phyloP scores from a whole-genome alignment of 73 alveolate genomes.

The Stentor coeruleus region DNA sequence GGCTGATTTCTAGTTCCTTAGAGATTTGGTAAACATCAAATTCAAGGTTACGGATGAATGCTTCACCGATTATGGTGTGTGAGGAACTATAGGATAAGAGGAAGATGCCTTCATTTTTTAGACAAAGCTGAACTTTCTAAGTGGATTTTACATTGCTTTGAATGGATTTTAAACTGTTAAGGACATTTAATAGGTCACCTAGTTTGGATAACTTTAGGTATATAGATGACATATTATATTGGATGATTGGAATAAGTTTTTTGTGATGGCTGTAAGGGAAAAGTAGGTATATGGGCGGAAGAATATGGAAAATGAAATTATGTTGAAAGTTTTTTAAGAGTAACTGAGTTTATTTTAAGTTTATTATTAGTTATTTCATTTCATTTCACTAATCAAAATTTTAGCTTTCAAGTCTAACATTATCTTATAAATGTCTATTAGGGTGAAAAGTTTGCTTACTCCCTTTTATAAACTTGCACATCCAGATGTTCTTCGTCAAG shows the following conservation, averaged over 20 bases:
- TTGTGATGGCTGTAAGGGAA: background rate
- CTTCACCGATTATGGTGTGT: too few relatives aligned
- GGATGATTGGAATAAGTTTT: background rate
- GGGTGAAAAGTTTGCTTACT: constrained; percentile 3
- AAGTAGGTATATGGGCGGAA: background rate
- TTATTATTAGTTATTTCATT: background rate
- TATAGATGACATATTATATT: background rate
- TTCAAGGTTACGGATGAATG: too few relatives aligned
- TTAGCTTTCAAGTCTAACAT: too few relatives aligned
- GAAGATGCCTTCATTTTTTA: too few relatives aligned
- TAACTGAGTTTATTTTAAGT: background rate
- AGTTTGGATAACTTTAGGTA: too few relatives aligned
- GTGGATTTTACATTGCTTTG: too few relatives aligned
- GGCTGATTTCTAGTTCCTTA: too few relatives aligned
- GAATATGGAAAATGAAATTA: background rate
- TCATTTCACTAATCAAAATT: background rate
- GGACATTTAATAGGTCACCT: too few relatives aligned
- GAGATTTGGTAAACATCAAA: too few relatives aligned
- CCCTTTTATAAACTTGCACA: constrained; percentile 13
- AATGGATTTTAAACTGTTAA: too few relatives aligned
- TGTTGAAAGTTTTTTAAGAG: background rate
- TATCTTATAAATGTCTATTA: background rate
- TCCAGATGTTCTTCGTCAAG: constrained; percentile 9
- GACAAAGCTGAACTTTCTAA: too few relatives aligned
- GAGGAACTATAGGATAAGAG: too few relatives aligned